Evolutionary conservation across 768 basidiomycete species (phyloP).

Genomic region (Fomitopsis pulvina): DNA sequence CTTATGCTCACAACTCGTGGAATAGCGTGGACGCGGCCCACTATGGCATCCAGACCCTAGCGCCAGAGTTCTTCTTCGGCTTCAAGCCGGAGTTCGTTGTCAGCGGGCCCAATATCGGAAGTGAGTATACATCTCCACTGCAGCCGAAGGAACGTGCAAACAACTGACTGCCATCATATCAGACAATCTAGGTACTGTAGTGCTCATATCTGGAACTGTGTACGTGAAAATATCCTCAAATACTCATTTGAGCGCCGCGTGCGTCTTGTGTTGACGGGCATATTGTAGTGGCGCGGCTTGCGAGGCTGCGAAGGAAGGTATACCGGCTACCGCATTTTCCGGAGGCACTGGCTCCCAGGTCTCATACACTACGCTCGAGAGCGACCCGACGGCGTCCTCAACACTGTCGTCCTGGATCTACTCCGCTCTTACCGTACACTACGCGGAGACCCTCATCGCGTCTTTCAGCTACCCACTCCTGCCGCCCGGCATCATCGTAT

Average conservation of each 20-base stretch:
- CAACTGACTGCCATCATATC: background rate
- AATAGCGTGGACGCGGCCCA: slow-evolving; percentile 22
- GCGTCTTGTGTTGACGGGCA: background rate
- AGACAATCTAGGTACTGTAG: slow-evolving; percentile 15
- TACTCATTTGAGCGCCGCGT: background rate
- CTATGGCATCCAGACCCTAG: slow-evolving; percentile 39
- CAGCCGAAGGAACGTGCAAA: background rate
- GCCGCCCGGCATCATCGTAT: slow-evolving; percentile 35
- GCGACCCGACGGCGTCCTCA: slow-evolving; percentile 12
- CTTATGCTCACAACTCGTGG: background rate
- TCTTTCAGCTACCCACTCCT: slow-evolving; percentile 26
- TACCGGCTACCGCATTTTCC: slow-evolving; percentile 26
- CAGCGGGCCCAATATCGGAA: slow-evolving; percentile 34
- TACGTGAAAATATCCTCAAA: slow-evolving; percentile 4
- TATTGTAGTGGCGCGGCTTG: slow-evolving; percentile 20
- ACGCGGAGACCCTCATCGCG: slow-evolving; percentile 15
- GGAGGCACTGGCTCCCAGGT: slow-evolving; percentile 21
- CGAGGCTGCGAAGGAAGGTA: slow-evolving; percentile 21
- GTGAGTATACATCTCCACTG: slow-evolving; percentile 3
- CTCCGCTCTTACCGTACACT: slow-evolving; percentile 14
- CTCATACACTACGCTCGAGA: slow-evolving; percentile 20
- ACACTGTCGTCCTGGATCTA: slow-evolving; percentile 14
- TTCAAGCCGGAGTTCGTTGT: slow-evolving; percentile 37
- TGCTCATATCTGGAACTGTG: slow-evolving; percentile 17
- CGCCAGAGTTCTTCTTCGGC: slow-evolving; percentile 32